These are phyloP conservation scores for Euphorbia peplus DNA, from an alignment of 345 rosid genomes.

Conservation along the genomic window DNA sequence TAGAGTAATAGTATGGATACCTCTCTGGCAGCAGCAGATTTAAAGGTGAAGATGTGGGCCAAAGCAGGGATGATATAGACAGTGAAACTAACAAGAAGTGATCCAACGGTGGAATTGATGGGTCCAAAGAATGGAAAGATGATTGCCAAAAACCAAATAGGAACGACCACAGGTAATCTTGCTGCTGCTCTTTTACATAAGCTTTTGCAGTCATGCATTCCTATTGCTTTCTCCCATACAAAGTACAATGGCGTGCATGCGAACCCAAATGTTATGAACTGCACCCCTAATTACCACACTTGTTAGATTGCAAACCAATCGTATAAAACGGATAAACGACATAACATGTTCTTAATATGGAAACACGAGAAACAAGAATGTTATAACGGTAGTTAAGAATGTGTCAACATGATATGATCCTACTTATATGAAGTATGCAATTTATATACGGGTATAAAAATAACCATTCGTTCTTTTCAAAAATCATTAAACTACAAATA, in stretches of 20 bases:
- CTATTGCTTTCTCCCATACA: conserved; percentile 98
- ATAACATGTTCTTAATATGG: too few relatives aligned
- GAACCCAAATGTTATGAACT: conserved; percentile 95
- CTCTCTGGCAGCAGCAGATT: conserved; percentile 83
- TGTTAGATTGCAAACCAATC: too few relatives aligned
- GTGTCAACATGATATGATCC: too few relatives aligned
- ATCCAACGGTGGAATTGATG: conserved; percentile 92
- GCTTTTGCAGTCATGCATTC: conserved; percentile 94
- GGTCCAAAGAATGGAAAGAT: conserved; percentile 98
- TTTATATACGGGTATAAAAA: too few relatives aligned
- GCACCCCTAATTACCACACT: conserved; percentile 15
- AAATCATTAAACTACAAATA: too few relatives aligned
- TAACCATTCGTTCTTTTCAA: too few relatives aligned
- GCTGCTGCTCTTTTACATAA: conserved; percentile 92
- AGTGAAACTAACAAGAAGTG: conserved; percentile 97
- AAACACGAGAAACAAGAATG: too few relatives aligned
- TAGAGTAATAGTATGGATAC: conserved; percentile 22
- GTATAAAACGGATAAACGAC: too few relatives aligned
- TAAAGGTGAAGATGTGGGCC: conserved; percentile 88
- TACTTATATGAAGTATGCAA: too few relatives aligned
- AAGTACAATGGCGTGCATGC: conserved; percentile 96
- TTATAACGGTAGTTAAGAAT: too few relatives aligned
- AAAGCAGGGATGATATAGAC: conserved; percentile 97
- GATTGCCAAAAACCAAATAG: conserved; percentile 94
- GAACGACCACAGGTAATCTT: conserved; percentile 88